phyloP scores from a whole-genome alignment of 805 yeast species.

The Metschnikowia kofuensis region DNA sequence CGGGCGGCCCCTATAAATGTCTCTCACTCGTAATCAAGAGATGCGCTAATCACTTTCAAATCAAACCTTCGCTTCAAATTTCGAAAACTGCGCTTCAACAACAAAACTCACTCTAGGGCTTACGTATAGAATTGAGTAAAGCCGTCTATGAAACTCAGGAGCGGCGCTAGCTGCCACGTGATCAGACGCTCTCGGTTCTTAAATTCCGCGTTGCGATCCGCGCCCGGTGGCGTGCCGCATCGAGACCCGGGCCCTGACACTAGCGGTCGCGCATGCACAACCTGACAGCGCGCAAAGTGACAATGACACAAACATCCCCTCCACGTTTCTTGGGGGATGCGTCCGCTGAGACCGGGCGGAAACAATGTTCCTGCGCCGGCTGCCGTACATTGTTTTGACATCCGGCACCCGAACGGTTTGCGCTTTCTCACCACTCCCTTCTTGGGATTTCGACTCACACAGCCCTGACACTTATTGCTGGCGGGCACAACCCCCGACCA shows the following conservation, averaged over 20 bases:
- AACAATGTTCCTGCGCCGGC: neutral
- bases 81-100: too few relatives aligned
- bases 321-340: neutral
- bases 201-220: constrained; percentile 3
- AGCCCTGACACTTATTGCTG: too few relatives aligned
- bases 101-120: too few relatives aligned
- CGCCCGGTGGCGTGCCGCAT: constrained; percentile 1
- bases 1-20: neutral
- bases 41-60: too few relatives aligned
- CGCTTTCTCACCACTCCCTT: neutral
- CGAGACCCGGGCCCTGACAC: constrained; percentile 3
- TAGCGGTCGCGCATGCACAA: constrained; percentile 3
- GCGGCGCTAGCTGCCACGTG: constrained; percentile 1
- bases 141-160: neutral
- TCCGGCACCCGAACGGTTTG: neutral
- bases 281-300: constrained; percentile 2
- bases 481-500: neutral
- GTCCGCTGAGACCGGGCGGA: neutral
- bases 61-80: neutral
- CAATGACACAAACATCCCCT: constrained; percentile 1
- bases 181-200: neutral
- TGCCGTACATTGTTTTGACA: neutral
- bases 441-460: too few relatives aligned
- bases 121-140: too few relatives aligned
- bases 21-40: too few relatives aligned